These are phyloP conservation scores for Penicillium sp. DNA, from an alignment of 2,329 filamentous ascomycete species.

Conservation along the genomic window DNA sequence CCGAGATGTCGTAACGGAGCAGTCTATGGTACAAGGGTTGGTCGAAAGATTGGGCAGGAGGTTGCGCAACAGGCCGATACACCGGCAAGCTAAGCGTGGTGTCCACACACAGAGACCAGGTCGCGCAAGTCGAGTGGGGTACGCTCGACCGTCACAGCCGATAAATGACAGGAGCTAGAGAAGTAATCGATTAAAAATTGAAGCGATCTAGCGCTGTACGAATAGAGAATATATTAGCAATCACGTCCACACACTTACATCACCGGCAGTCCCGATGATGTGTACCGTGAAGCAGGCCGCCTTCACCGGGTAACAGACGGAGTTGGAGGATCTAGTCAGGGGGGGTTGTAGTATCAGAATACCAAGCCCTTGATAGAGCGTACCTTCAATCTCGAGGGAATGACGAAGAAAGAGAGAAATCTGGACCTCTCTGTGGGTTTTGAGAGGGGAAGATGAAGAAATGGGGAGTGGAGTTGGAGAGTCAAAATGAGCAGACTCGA, in stretches of 20 bases:
- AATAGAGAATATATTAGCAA: conserved; percentile 15
- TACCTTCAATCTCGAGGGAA: conserved; percentile 36
- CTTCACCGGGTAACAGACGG: conserved; percentile 10
- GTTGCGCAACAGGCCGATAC: conserved; percentile 21
- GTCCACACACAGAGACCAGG: conserved; percentile 19
- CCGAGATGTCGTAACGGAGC: conserved; percentile 28
- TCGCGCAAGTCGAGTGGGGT: conserved; percentile 14
- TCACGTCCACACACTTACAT: conserved; percentile 16
- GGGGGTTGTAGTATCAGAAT: not conserved
- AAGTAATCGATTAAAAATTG: conserved; percentile 6
- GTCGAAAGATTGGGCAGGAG: conserved; percentile 10
- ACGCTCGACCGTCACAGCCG: conserved; percentile 1
- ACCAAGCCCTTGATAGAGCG: conserved; percentile 8
- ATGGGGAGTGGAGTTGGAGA: conserved; percentile 9
- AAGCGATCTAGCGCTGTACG: conserved; percentile 23
- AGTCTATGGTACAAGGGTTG: conserved; percentile 27
- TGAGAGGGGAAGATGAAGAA: conserved; percentile 16
- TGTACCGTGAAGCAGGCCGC: conserved; percentile 11
- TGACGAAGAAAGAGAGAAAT: conserved; percentile 27
- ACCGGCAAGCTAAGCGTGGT: conserved; percentile 14
- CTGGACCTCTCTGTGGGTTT: conserved; percentile 15
- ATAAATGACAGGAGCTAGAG: not conserved
- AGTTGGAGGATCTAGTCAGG: not conserved
- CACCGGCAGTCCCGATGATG: conserved; percentile 20
- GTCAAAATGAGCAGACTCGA: conserved; percentile 17